Percentiles rank a stretch among this genome's conserved stretches.
These are phyloP conservation scores for Phytophthora cactorum DNA, from an alignment of 352 stramenopile species.

Conservation along the genomic window DNA sequence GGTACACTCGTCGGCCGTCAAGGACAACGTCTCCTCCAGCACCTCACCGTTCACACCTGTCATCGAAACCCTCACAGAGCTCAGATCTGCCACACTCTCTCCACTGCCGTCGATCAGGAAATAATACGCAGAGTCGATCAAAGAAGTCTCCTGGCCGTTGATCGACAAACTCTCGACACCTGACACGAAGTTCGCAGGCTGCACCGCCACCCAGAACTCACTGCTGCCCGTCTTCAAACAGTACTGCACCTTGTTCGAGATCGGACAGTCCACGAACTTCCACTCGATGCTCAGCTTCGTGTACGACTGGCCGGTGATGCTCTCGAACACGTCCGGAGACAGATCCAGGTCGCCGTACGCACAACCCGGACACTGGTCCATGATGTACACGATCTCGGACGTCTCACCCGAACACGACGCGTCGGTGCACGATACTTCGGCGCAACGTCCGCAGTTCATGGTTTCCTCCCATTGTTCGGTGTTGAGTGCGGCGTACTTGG, in stretches of 20 bases:
- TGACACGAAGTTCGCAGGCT: constrained; percentile 61
- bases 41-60: constrained; percentile 57
- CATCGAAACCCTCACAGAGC: constrained; percentile 49
- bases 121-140: constrained; percentile 75
- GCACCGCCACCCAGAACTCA: constrained; percentile 64
- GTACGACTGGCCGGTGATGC: constrained; percentile 59
- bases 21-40: constrained; percentile 62
- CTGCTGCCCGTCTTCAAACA: constrained; percentile 72
- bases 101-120: constrained; percentile 62
- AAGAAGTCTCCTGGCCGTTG: constrained; percentile 55
- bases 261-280: constrained; percentile 71
- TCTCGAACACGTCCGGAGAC: constrained; percentile 60
- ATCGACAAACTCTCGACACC: constrained; percentile 62
- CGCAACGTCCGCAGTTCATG: constrained; percentile 58
- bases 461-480: constrained; percentile 44
- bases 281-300: constrained; percentile 60
- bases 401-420: constrained; percentile 41
- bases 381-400: constrained; percentile 67
- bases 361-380: constrained; percentile 72
- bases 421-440: constrained; percentile 58
- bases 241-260: constrained; percentile 60
- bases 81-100: constrained; percentile 44
- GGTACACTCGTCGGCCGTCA: constrained; percentile 50
- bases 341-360: constrained; percentile 60
- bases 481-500: constrained; percentile 55